Percentiles rank a stretch among this genome's conserved stretches.
Conservation (phyloP, 257 asterid species). For the Petrea volubilis region DNA sequence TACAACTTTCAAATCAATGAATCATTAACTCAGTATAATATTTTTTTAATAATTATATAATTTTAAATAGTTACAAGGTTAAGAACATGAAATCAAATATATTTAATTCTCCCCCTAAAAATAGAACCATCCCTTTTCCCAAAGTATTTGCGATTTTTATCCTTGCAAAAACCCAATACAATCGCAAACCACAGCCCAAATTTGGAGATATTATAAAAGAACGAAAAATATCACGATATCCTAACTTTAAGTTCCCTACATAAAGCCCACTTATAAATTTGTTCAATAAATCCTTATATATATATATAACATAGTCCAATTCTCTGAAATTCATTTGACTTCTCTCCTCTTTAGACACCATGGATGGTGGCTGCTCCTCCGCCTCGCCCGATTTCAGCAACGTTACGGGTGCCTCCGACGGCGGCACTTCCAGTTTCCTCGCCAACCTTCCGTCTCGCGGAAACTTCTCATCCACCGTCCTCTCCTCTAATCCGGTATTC, state of each 20-base stretch:
- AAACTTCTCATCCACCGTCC: constrained; percentile 60
- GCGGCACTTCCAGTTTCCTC: constrained; percentile 52
- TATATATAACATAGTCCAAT: background rate
- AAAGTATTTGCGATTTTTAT: no score
- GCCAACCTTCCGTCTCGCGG: constrained; percentile 77
- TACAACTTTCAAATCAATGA: no score
- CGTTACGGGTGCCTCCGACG: constrained; percentile 31
- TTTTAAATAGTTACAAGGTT: no score
- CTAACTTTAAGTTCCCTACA: background rate
- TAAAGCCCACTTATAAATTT: background rate
- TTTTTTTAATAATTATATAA: no score
- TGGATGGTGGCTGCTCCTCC: constrained; percentile 42
- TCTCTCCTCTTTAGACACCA: background rate
- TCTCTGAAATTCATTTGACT: background rate
- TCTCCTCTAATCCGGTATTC: constrained; percentile 59
- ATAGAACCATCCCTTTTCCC: no score
- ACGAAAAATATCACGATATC: no score
- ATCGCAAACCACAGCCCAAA: no score
- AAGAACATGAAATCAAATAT: no score
- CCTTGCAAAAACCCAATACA: no score
- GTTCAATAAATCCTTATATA: background rate
- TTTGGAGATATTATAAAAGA: no score
- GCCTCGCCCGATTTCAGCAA: constrained; percentile 32
- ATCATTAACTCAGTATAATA: no score
- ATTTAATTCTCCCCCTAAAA: no score